A percentile compares a stretch with the other conserved stretches of the same genome.
These are phyloP conservation scores for Nemania sp. DNA, from an alignment of 2,329 filamentous ascomycete genomes.

Conservation along the genomic window DNA sequence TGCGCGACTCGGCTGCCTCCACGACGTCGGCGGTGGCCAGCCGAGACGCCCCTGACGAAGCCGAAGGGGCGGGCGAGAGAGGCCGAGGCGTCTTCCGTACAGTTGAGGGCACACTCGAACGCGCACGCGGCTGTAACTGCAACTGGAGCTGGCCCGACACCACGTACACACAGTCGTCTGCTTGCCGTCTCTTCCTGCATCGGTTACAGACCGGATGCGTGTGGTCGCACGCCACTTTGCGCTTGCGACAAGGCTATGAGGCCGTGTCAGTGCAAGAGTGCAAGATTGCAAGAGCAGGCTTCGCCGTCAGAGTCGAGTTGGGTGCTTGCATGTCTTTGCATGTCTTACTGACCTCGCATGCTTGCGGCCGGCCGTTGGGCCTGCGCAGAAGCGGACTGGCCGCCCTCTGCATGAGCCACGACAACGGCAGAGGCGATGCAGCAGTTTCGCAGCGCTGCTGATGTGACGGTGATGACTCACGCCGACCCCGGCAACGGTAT, in stretches of 20 bases:
- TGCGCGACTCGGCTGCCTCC: conserved; percentile 20
- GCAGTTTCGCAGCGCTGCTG: too few relatives aligned
- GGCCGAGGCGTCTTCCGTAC: too few relatives aligned
- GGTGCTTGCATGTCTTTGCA: not conserved
- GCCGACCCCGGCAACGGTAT: not conserved
- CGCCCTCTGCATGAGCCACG: conserved; percentile 16
- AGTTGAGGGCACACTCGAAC: conserved; percentile 7
- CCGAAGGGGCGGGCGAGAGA: conserved; percentile 13
- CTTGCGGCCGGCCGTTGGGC: conserved; percentile 36
- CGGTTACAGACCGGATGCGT: conserved; percentile 45
- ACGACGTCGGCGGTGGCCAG: not conserved
- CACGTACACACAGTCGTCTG: conserved; percentile 43
- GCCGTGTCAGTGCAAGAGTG: conserved; percentile 26
- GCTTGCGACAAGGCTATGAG: conserved; percentile 45
- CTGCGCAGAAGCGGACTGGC: conserved; percentile 34
- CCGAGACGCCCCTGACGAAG: not conserved
- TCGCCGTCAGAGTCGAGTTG: too few relatives aligned
- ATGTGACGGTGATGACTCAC: conserved; percentile 21
- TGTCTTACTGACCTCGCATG: conserved; percentile 35
- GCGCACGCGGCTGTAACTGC: too few relatives aligned
- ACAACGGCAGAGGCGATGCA: too few relatives aligned
- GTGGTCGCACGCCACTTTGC: conserved; percentile 51
- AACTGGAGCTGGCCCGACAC: conserved; percentile 19
- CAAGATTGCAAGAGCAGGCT: too few relatives aligned
- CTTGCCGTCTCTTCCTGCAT: conserved; percentile 43